Evolutionary conservation across 805 yeast species (phyloP), one percentile per base, ranked within the genome.

Genomic region (Kluyveromyces starmeri): DNA sequence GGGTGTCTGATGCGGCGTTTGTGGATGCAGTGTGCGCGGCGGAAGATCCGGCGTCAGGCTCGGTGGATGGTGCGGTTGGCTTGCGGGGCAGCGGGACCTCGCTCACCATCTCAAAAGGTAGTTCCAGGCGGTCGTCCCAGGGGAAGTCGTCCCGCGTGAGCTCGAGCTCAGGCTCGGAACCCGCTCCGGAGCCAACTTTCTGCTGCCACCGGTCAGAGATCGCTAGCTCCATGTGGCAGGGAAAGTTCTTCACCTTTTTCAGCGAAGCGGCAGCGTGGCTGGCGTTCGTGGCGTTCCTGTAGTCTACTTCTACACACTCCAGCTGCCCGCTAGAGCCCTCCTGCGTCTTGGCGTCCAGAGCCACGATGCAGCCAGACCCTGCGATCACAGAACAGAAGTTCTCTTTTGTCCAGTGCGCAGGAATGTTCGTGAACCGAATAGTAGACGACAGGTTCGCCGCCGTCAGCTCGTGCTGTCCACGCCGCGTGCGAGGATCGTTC

Each of bases 351-450:
- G 20, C 33, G 9, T 14, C 67, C 7, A 80, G 78, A 42, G 77
- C 83, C 11, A 76, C 75, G 17, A 82, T 72, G 3, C 72, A 70
- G 1, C 92, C 92, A 7, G 82, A 67, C 1, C 88, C 88, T 35
- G 82, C 76, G 16, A 80, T 77, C 8, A 81, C 71, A 19, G 76
- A 71, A 35, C 75, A 71, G 22, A 81, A 62, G 11, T 68, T 71
- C 33, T 71, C 72, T 37, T 71, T 77, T 41, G 68, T 75, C 92
- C 92, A 82, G 41, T 76, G 78, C 43, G 69, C 70, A 1, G 92
- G 92, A 18, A 81, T 60, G 45, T 70, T 71, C 2, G 51, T 48
- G 16, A 55, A 37, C 32, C 47, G 52, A 12, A 58, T 43, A 2
- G 59, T 45, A 9, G 58, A 47, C 2, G 58, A 47, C 14, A 56